phyloP scores from a whole-genome alignment of 176 grass and related monocot species.

The Tillandsia leiboldiana region DNA sequence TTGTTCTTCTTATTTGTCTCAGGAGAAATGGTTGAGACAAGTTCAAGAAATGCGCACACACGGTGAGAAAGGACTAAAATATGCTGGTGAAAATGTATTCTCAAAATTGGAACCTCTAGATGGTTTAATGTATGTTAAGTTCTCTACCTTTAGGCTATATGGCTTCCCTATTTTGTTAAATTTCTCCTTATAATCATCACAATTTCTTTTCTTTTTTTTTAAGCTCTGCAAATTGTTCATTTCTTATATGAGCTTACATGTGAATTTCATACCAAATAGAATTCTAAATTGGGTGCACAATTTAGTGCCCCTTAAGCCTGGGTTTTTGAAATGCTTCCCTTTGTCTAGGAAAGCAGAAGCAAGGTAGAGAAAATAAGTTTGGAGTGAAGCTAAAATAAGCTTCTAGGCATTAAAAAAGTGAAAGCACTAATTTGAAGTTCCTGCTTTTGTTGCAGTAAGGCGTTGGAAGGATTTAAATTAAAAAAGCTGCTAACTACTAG shows the following conservation, averaged over 20 bases:
- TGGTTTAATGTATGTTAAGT: conserved; percentile 16
- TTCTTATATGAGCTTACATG: background rate
- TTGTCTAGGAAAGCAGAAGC: too few relatives aligned
- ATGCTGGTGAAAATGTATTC: conserved; percentile 32
- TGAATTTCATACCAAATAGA: background rate
- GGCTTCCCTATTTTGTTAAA: background rate
- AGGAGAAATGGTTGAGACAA: conserved; percentile 91
- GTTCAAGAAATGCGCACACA: conserved; percentile 79
- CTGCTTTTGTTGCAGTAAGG: too few relatives aligned
- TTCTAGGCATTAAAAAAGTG: too few relatives aligned
- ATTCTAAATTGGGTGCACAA: too few relatives aligned
- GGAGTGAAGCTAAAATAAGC: too few relatives aligned
- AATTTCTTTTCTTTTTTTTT: background rate
- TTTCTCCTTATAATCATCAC: background rate
- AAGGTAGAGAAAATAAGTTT: too few relatives aligned
- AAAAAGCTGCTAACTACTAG: too few relatives aligned
- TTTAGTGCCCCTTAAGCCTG: too few relatives aligned
- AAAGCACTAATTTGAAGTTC: too few relatives aligned
- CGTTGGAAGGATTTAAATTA: too few relatives aligned
- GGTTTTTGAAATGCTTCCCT: too few relatives aligned
- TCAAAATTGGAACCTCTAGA: conserved; percentile 22
- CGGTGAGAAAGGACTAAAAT: conserved; percentile 75
- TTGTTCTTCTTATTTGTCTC: conserved; percentile 3
- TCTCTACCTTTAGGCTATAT: background rate
- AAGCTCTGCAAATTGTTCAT: background rate